These are phyloP conservation scores for Penicillium paradoxum DNA, from an alignment of 495 filamentous ascomycete genomes.

Conservation along the genomic window DNA sequence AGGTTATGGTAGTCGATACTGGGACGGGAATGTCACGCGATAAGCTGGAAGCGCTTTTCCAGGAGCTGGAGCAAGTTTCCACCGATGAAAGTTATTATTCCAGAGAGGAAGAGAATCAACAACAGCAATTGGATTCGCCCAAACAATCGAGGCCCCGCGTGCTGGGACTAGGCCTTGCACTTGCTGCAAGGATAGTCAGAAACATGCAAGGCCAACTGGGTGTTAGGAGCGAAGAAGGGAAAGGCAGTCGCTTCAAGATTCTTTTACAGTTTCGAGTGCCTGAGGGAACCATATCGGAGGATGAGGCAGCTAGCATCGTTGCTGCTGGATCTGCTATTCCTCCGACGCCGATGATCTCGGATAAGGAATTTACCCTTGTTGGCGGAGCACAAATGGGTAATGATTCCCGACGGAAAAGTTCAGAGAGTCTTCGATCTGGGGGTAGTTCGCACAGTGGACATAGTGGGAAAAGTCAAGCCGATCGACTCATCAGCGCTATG, in stretches of 20 bases:
- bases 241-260: constrained; percentile 72
- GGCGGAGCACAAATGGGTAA: constrained; percentile 6
- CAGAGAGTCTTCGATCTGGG: constrained; percentile 50
- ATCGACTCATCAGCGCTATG: constrained; percentile 71
- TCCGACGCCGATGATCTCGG: constrained; percentile 15
- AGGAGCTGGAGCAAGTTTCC: constrained; percentile 83
- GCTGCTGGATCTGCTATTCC: constrained; percentile 8
- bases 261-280: constrained; percentile 35
- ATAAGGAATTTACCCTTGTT: constrained; percentile 35
- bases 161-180: constrained; percentile 78
- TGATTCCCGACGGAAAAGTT: constrained; percentile 29
- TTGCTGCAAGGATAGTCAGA: constrained; percentile 78
- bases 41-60: constrained; percentile 73
- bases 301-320: background rate
- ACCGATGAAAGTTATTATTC: constrained; percentile 35
- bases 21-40: constrained; percentile 70
- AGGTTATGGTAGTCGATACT: constrained; percentile 73
- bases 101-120: constrained; percentile 5
- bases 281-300: constrained; percentile 10
- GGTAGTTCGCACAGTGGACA: constrained; percentile 49
- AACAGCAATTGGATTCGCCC: background rate
- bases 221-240: constrained; percentile 80
- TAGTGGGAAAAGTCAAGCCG: constrained; percentile 63
- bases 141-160: constrained; percentile 32
- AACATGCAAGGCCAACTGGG: constrained; percentile 89